phyloP scores from a whole-genome alignment of 176 grass and related monocot species.

The Olyra latifolia region DNA sequence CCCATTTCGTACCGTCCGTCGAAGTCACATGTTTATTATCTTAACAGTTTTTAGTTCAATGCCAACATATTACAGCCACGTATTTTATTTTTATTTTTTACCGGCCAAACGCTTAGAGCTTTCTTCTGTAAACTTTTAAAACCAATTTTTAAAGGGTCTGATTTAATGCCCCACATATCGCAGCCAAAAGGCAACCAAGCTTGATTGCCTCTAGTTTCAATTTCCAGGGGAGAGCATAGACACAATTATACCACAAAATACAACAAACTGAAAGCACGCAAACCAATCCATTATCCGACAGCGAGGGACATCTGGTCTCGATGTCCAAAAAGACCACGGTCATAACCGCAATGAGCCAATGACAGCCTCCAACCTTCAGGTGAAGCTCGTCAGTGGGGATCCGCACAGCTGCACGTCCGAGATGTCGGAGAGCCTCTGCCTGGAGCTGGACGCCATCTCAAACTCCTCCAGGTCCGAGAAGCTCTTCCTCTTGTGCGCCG shows the following conservation, averaged over 20 bases:
- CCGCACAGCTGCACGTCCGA: conserved; percentile 69
- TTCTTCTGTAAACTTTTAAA: too few species aligned
- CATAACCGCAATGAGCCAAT: conserved; percentile 28
- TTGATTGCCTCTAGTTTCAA: background rate
- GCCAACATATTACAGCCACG: too few species aligned
- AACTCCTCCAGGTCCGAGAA: conserved; percentile 74
- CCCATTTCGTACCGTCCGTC: too few species aligned
- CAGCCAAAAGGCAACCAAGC: background rate
- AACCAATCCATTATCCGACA: conserved; percentile 5
- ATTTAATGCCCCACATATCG: conserved; percentile 1
- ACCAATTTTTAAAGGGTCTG: too few species aligned
- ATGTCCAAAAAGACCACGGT: background rate
- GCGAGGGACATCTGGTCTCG: background rate
- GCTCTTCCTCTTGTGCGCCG: conserved; percentile 67
- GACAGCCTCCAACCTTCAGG: conserved; percentile 18
- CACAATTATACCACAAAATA: conserved; percentile 3
- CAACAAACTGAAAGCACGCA: background rate
- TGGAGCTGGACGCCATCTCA: conserved; percentile 55
- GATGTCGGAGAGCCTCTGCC: conserved; percentile 82
- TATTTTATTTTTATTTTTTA: too few species aligned
- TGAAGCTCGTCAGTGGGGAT: conserved; percentile 74
- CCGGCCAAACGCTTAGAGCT: too few species aligned
- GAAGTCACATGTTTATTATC: too few species aligned
- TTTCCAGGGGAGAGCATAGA: background rate
- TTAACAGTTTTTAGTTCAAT: too few species aligned